Conservation (phyloP, 441 rosid genomes). For the Populus hybrid region DNA sequence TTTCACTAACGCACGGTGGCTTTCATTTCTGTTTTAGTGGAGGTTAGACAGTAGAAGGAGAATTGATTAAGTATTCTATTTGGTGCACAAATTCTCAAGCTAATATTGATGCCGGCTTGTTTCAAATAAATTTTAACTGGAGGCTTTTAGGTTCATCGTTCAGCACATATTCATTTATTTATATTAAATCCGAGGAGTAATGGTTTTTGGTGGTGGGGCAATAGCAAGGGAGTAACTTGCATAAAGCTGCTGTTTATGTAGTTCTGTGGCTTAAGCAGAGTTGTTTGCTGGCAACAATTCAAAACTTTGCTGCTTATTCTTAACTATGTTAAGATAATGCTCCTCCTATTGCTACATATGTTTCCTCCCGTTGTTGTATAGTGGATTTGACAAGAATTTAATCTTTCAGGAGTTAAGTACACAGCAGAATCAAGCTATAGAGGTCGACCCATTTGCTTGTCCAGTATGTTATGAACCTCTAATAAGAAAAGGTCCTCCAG, state of each 20-base stretch:
- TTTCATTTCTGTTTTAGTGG: background rate
- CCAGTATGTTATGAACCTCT: conserved; percentile 83
- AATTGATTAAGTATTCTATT: background rate
- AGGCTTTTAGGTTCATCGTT: background rate
- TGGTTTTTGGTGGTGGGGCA: background rate
- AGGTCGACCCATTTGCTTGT: conserved; percentile 63
- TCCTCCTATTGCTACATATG: background rate
- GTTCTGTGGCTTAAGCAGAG: background rate
- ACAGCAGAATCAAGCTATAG: conserved; percentile 31
- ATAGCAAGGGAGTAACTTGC: background rate
- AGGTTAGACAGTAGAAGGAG: background rate
- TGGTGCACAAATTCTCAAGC: background rate
- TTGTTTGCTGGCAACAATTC: background rate
- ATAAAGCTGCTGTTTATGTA: background rate
- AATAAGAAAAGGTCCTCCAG: conserved; percentile 81
- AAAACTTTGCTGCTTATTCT: background rate
- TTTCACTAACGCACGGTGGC: background rate
- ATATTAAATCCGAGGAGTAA: background rate
- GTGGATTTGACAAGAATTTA: conserved; percentile 2
- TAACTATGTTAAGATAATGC: background rate
- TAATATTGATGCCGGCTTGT: background rate
- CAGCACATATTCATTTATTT: background rate
- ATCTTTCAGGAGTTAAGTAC: conserved; percentile 40
- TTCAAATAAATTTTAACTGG: background rate
- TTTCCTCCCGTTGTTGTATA: background rate